Evolutionary conservation across 2,329 filamentous ascomycete genomes (phyloP).

Genomic region (Beauveria sp.): DNA sequence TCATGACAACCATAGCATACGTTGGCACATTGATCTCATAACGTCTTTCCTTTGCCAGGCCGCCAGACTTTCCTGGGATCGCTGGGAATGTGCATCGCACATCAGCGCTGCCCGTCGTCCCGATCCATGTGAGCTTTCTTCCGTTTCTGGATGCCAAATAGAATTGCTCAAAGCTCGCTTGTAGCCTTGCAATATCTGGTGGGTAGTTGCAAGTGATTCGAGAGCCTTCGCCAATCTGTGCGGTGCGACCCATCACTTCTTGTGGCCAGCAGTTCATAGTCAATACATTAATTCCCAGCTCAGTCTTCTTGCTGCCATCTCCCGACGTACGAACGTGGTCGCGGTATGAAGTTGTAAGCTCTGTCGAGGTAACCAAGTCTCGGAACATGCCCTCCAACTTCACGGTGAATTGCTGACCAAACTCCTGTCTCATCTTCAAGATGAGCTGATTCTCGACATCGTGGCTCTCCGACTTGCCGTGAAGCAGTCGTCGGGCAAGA

Average conservation of each 20-base stretch:
- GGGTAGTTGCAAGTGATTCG: slow-evolving; percentile 60
- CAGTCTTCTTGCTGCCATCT: slow-evolving; percentile 48
- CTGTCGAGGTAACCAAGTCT: slow-evolving; percentile 83
- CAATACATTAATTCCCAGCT: slow-evolving; percentile 76
- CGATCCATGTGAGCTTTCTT: slow-evolving; percentile 77
- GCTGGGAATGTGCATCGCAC: slow-evolving; percentile 72
- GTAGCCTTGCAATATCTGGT: slow-evolving; percentile 62
- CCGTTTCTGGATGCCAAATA: slow-evolving; percentile 85
- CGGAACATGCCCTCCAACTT: slow-evolving; percentile 98
- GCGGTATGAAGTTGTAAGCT: slow-evolving; percentile 71
- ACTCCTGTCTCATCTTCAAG: slow-evolving; percentile 90
- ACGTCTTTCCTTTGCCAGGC: slow-evolving; percentile 56
- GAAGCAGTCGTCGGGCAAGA: slow-evolving; percentile 76
- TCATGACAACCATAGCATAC: slow-evolving; percentile 80
- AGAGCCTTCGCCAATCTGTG: slow-evolving; percentile 41
- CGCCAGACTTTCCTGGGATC: slow-evolving; percentile 59
- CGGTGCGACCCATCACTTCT: slow-evolving; percentile 66
- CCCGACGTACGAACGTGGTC: slow-evolving; percentile 51
- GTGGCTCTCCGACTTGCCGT: slow-evolving; percentile 81
- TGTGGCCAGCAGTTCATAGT: slow-evolving; percentile 94
- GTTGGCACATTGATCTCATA: slow-evolving; percentile 92
- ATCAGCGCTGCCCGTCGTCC: slow-evolving; percentile 69
- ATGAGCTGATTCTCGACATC: slow-evolving; percentile 96
- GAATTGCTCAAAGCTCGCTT: slow-evolving; percentile 80
- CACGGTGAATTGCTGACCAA: slow-evolving; percentile 86